Conservation (phyloP, 169 alveolate genomes). For the Perkinsus chesapeaki region DNA sequence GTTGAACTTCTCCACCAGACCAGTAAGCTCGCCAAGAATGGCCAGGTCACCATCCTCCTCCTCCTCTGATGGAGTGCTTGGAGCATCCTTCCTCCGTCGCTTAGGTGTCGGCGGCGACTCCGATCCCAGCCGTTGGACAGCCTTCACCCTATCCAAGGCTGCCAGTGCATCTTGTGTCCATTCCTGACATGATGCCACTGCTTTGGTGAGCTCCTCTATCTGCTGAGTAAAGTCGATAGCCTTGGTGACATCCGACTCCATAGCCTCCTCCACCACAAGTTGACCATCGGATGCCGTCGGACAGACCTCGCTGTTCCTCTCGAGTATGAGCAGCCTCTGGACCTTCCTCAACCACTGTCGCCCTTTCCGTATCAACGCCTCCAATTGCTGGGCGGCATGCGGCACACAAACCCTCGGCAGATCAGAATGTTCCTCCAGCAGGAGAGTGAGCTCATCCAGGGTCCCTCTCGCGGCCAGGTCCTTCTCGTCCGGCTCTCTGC, state of each 20-base stretch:
- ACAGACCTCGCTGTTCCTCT: not conserved
- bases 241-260: not conserved
- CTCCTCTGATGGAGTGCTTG: not conserved
- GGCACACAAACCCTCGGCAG: not conserved
- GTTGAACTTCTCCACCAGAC: not conserved
- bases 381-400: not conserved
- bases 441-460: not conserved
- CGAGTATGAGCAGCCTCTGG: not conserved
- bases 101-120: not conserved
- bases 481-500: not conserved
- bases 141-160: not conserved
- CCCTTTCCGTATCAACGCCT: not conserved
- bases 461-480: not conserved
- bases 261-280: not conserved
- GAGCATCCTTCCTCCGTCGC: not conserved
- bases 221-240: not conserved
- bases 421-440: not conserved
- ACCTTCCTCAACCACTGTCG: slow-evolving; percentile 1
- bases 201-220: not conserved
- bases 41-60: not conserved
- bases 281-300: not conserved
- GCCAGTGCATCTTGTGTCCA: not conserved
- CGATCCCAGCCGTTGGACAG: not conserved
- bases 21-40: not conserved
- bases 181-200: not conserved